phyloP scores from a whole-genome alignment of 2,329 filamentous ascomycete species.

The Monilinia polystroma region DNA sequence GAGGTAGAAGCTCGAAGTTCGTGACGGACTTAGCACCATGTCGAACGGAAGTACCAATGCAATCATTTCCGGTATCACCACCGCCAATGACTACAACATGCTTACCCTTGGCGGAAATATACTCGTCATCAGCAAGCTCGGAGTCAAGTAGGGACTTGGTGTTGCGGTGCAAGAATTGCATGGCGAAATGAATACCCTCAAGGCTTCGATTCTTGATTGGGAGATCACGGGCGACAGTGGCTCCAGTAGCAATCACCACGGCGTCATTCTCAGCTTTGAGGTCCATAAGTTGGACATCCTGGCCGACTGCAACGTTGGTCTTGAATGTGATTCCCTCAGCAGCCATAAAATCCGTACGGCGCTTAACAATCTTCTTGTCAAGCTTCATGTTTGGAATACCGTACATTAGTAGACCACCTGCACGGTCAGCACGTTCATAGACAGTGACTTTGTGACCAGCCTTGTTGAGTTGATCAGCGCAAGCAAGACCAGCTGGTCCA shows the following conservation, averaged over 20 bases:
- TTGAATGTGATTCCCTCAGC: slow-evolving; percentile 83
- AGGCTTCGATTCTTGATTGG: slow-evolving; percentile 87
- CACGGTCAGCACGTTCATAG: slow-evolving; percentile 88
- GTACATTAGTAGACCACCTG: slow-evolving; percentile 94
- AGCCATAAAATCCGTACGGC: slow-evolving; percentile 92
- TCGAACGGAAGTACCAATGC: slow-evolving; percentile 92
- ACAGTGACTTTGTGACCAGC: slow-evolving; percentile 86
- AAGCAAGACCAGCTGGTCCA: slow-evolving; percentile 85
- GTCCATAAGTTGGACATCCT: slow-evolving; percentile 67
- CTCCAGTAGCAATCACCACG: slow-evolving; percentile 87
- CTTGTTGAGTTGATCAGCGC: slow-evolving; percentile 91
- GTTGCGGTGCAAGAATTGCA: slow-evolving; percentile 97
- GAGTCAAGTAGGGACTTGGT: slow-evolving; percentile 97
- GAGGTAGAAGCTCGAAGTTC: slow-evolving; percentile 94
- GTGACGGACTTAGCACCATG: slow-evolving; percentile 94
- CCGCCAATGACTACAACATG: slow-evolving; percentile 95
- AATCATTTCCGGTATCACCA: slow-evolving; percentile 97
- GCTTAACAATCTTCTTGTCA: slow-evolving; percentile 95
- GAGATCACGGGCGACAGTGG: slow-evolving; percentile 88
- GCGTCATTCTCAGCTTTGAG: slow-evolving; percentile 75
- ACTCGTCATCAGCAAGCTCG: slow-evolving; percentile 75
- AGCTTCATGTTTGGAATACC: slow-evolving; percentile 99
- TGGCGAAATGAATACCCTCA: slow-evolving; percentile 90
- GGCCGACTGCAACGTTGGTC: slow-evolving; percentile 74
- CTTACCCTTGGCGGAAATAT: slow-evolving; percentile 95